A percentile compares a stretch with the other conserved stretches of the same genome.
These are phyloP conservation scores for Iris pallida DNA, from an alignment of 116 monocot species.

Conservation along the genomic window DNA sequence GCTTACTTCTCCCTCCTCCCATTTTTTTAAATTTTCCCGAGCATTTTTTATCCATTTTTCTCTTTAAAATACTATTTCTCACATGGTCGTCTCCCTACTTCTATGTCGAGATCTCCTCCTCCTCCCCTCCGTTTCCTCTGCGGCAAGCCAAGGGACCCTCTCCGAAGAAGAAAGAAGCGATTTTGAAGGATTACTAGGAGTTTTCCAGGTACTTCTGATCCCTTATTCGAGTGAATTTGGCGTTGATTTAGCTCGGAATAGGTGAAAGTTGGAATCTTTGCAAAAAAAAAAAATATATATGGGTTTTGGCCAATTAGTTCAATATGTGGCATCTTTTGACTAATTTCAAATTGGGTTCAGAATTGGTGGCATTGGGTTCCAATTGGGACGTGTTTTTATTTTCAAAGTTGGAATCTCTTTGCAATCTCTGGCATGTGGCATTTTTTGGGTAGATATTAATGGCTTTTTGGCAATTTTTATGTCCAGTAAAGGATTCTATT, in stretches of 20 bases:
- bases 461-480: too few relatives aligned
- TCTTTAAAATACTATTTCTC: neutral
- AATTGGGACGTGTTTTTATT: neutral
- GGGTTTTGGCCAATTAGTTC: neutral
- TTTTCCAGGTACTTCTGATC: slow-evolving; percentile 5
- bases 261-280: neutral
- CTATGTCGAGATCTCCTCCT: slow-evolving; percentile 8
- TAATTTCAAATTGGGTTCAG: neutral
- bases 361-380: neutral
- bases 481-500: too few relatives aligned
- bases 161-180: slow-evolving; percentile 9
- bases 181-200: slow-evolving; percentile 9
- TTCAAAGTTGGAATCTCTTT: neutral
- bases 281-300: too few relatives aligned
- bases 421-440: too few relatives aligned
- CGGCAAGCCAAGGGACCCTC: neutral
- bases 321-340: neutral
- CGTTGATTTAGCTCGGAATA: neutral
- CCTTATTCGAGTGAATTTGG: neutral
- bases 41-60: neutral
- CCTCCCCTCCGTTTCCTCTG: slow-evolving; percentile 1
- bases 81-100: slow-evolving; percentile 24
- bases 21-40: neutral
- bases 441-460: too few relatives aligned
- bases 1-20: neutral